phyloP scores from a whole-genome alignment of 2,329 filamentous ascomycete genomes.

The Sarocladium strictum region DNA sequence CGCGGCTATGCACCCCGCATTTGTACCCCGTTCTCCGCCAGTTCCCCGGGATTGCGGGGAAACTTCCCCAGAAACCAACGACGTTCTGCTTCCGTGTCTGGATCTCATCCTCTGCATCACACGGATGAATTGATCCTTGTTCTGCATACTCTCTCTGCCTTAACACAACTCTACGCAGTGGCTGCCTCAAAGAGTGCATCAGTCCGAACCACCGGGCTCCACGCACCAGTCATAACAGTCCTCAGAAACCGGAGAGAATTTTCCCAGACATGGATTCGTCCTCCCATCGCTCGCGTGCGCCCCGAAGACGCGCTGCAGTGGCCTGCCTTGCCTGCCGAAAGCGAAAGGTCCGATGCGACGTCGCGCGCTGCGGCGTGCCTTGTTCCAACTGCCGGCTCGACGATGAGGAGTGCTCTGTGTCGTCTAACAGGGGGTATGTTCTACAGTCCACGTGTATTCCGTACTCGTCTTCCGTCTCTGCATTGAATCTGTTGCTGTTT shows the following conservation, averaged over 20 bases:
- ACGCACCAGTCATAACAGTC: background rate
- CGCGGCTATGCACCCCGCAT: slow-evolving; percentile 1
- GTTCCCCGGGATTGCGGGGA: background rate
- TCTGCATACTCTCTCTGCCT: background rate
- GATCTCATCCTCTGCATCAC: background rate
- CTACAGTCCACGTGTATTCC: background rate
- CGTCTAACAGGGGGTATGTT: background rate
- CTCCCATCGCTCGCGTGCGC: background rate
- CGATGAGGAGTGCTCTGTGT: slow-evolving; percentile 1
- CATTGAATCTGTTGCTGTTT: background rate
- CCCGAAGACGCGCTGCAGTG: slow-evolving; percentile 1
- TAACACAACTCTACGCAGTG: background rate
- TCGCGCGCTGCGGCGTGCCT: background rate
- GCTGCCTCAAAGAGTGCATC: background rate
- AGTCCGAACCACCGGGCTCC: background rate
- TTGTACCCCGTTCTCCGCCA: background rate
- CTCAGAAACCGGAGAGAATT: no score
- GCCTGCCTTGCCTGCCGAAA: slow-evolving; percentile 1
- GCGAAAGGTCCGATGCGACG: slow-evolving; percentile 1
- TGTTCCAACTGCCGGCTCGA: slow-evolving; percentile 1
- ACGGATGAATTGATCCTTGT: background rate
- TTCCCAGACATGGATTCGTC: background rate
- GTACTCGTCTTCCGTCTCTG: background rate
- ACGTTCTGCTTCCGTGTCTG: background rate
- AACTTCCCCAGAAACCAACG: background rate